Conservation (phyloP, 495 filamentous ascomycete genomes). For the Parathielavia hyrcaniae region DNA sequence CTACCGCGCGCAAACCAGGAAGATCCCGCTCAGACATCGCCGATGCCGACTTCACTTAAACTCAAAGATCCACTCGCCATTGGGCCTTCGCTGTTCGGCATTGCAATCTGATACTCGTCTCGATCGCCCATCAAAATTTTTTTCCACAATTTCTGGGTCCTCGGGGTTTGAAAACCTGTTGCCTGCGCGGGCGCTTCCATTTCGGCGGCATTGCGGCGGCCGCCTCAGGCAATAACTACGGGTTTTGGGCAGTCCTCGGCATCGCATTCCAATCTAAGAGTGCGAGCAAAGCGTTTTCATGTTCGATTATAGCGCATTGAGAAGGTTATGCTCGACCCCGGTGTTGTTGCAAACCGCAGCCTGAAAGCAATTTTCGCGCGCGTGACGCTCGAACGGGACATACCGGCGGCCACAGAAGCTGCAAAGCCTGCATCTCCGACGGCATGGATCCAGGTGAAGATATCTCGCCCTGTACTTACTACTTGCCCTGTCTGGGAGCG, state of each 20-base stretch:
- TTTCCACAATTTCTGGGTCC: too few species aligned
- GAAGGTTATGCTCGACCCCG: not conserved
- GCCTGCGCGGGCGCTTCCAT: too few species aligned
- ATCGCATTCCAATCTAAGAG: conserved; percentile 1
- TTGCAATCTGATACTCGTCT: not conserved
- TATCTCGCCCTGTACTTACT: not conserved
- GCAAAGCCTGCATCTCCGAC: not conserved
- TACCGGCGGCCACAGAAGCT: not conserved
- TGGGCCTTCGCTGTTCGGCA: conserved; percentile 1
- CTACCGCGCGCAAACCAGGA: not conserved
- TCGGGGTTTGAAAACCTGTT: too few species aligned
- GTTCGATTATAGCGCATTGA: not conserved
- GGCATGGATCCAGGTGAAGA: not conserved
- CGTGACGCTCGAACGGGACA: too few species aligned
- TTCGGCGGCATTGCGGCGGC: too few species aligned
- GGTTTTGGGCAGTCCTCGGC: not conserved
- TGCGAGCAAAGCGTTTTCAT: not conserved
- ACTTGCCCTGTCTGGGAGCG: not conserved
- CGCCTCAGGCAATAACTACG: too few species aligned
- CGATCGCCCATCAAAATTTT: not conserved
- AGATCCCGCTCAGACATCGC: not conserved
- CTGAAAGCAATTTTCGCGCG: too few species aligned
- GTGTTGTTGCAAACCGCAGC: not conserved
- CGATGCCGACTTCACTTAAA: not conserved
- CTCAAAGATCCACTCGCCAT: not conserved